phyloP scores from a whole-genome alignment of 306 rosid species.

The Quercus bicolor region DNA sequence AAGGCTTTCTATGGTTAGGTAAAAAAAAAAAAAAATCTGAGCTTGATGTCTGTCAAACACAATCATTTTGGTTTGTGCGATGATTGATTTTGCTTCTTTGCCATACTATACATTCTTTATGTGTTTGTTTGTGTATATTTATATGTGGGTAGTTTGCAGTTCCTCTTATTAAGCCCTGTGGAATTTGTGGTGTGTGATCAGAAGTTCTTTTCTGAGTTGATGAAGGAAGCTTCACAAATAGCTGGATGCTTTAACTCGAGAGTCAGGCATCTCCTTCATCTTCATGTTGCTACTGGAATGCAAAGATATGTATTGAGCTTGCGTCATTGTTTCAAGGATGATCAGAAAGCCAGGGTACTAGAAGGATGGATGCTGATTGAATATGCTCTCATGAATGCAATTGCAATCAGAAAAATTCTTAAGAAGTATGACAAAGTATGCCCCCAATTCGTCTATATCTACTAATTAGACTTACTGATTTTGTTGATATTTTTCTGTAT shows the following conservation, averaged over 20 bases:
- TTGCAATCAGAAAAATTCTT: slow-evolving; percentile 87
- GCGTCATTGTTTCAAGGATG: slow-evolving; percentile 63
- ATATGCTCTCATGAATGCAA: slow-evolving; percentile 79
- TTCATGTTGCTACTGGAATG: slow-evolving; percentile 69
- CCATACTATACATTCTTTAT: neutral
- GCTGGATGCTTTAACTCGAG: slow-evolving; percentile 66
- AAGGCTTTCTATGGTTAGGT: too few species aligned
- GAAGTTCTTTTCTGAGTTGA: slow-evolving; percentile 72
- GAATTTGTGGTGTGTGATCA: slow-evolving; percentile 61
- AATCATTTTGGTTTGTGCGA: neutral
- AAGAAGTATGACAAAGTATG: slow-evolving; percentile 91
- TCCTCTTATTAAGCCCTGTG: neutral
- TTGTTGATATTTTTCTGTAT: slow-evolving; percentile 1
- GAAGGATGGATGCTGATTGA: slow-evolving; percentile 72
- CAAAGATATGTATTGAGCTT: slow-evolving; percentile 56
- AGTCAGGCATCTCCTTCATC: slow-evolving; percentile 74
- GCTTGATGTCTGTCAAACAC: too few species aligned
- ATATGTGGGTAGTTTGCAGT: too few species aligned
- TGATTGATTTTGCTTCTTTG: neutral
- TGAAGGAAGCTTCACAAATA: slow-evolving; percentile 78
- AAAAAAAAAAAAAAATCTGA: too few species aligned
- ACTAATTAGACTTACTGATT: neutral
- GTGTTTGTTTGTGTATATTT: neutral
- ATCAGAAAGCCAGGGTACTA: slow-evolving; percentile 49
- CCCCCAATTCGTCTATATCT: slow-evolving; percentile 1